Base-by-base conservation (phyloP, 2,329 filamentous ascomycete genomes). In the Cytospora piceae region DNA sequence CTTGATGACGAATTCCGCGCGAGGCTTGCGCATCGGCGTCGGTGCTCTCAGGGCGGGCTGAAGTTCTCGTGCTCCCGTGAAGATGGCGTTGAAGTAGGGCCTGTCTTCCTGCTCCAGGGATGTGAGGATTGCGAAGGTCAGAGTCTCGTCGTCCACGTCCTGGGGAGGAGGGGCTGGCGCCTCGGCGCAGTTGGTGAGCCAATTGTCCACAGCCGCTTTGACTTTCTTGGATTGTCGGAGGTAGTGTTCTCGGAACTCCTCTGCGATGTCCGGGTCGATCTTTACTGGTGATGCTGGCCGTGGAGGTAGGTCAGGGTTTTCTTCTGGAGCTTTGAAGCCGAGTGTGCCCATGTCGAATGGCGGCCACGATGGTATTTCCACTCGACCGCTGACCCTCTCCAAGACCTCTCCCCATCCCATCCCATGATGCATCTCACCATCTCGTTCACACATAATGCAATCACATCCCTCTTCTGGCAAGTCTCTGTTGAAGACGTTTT, bases 381-480 rank as follows among this genome's bases (percentile, higher is more conserved):
- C 87, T 63, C 94, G 88, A 22, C 94, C 94, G 69, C 93, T 95
- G 15, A 97, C 93, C 74, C 94, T 89, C 77, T 99, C 95, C 29
- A 99, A 79, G 15, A 98, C 93, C 74, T 98, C 94, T 12, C 95
- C 94, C 94, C 94, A 99, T 68, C 92, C 95, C 34, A 97, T 83
- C 2, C 93, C 94, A 63, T 83, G 85, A 68, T 88, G 86, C 20
- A 90, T 85, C 46, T 88, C 84, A 46, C 85, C 79, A 4, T 79
- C 79, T 15, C 78, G 81, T 56, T 90, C 86, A 74, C 94, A 98
- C 82, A 97, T 92, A 64, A 95, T 82, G 76, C 94, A 98, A 53
- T 83, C 81, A 75, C 94, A 98, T n/a, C 90, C 88, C 72, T 97
- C 89, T 0, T 88, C 88, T 0, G 94, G 94, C 42, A 99, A 89